Base-by-base conservation (phyloP, 768 basidiomycete species). In the Hirschioporus abietinus region DNA sequence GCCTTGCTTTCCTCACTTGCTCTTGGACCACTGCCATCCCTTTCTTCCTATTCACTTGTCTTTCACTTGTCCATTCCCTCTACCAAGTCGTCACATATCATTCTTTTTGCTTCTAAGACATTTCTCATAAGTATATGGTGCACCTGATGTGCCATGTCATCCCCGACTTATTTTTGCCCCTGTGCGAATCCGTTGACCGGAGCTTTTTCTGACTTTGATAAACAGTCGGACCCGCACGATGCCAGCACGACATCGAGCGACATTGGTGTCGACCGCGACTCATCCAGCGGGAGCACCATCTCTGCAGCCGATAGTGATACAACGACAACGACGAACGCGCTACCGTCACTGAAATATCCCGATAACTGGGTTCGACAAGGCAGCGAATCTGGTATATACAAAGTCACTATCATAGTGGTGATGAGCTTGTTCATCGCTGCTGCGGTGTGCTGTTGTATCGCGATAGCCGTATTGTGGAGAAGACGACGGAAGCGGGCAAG, bases 381-480 rank as follows among this genome's bases (percentile, higher is more conserved):
- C 42, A 15, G 42, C 24, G 2, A 12, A 3, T 7, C 67, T 2
- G 61, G 67, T 23, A 65, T 59, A n/a, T 68, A 64, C 36, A 35
- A 64, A 27, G 68, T 63, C 7, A 24, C 66, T 61, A 63, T 78
- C 66, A 77, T 78, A 61, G 72, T 92, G 35, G 79, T 80, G 30
- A 75, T 92, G 1, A 86, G 89, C 2, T 82, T 92, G 30, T 80
- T 83, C 23, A 82, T 93, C 34, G 88, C 90, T 0, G 75, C 85
- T 27, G 71, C 82, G 63, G 89, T 92, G 64, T 83, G 84, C 69
- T 71, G 82, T 35, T 80, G 90, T 71, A 89, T 92, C 67, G 77
- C 88, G 10, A 76, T 79, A 7, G 88, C 85, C 70, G 78, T 91
- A 35, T 79, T 88, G 66, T 88, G 86, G 86, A 79, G 89, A 64